Percentiles rank a stretch among this genome's conserved stretches.
Evolutionary conservation across 257 asterid genomes (phyloP).

Genomic region (Ajuga chamaepitys): DNA sequence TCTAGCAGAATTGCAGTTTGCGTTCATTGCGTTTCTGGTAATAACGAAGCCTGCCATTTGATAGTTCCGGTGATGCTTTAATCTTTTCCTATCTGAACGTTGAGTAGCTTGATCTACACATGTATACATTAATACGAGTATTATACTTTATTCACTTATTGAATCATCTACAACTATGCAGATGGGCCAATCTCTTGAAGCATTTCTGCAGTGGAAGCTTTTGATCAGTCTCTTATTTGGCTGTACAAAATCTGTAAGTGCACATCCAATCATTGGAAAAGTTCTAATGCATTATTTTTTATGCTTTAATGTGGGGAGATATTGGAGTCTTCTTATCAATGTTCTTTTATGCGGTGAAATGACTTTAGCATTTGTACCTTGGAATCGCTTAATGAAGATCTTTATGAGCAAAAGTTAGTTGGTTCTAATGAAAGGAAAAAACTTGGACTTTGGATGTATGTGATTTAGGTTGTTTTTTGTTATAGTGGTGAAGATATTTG

Average conservation of each 20-base stretch:
- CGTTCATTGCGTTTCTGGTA: conserved; percentile 91
- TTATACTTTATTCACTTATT: conserved; percentile 6
- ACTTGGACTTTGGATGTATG: not conserved
- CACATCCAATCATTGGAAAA: not conserved
- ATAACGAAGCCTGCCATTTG: not conserved
- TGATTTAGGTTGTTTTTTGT: not conserved
- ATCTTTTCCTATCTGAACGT: not conserved
- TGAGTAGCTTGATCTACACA: not conserved
- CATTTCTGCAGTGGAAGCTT: conserved; percentile 85
- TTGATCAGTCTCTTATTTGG: conserved; percentile 73
- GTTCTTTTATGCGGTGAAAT: conserved; percentile 7
- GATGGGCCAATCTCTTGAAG: conserved; percentile 99
- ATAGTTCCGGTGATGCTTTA: not conserved
- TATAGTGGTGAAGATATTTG: not conserved
- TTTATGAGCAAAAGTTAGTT: not conserved
- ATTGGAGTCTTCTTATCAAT: not conserved
- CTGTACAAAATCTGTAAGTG: conserved; percentile 87
- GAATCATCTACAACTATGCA: conserved; percentile 29
- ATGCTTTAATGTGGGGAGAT: not conserved
- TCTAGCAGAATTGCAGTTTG: conserved; percentile 86
- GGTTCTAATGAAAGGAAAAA: not conserved
- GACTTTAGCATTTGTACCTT: not conserved
- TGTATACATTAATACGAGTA: not conserved
- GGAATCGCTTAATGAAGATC: not conserved
- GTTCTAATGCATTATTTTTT: not conserved